A percentile compares a stretch with the other conserved stretches of the same genome.
phyloP scores from a whole-genome alignment of 2,329 filamentous ascomycete species.

The Calonectria pteridis region DNA sequence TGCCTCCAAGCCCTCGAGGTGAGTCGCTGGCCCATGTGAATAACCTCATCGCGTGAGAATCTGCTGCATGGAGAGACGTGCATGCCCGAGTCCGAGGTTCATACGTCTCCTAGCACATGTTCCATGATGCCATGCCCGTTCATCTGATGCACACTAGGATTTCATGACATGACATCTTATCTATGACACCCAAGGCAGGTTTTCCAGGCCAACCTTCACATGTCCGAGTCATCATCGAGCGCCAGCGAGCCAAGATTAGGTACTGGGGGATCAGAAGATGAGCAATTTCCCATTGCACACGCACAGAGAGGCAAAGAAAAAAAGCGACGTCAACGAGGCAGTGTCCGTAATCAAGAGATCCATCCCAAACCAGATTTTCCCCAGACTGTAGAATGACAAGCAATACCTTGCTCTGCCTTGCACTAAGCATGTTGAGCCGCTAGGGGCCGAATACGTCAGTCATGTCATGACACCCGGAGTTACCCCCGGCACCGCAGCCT shows the following conservation, averaged over 20 bases:
- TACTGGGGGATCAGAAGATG: neutral
- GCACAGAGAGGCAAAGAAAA: neutral
- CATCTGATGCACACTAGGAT: neutral
- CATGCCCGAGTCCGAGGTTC: slow-evolving; percentile 10
- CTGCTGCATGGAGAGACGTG: neutral
- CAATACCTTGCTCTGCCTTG: neutral
- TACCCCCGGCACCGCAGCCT: neutral
- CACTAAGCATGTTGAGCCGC: neutral
- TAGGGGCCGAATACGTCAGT: neutral
- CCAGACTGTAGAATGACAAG: neutral
- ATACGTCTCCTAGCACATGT: slow-evolving; percentile 7
- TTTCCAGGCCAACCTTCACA: slow-evolving; percentile 14
- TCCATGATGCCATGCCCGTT: slow-evolving; percentile 4
- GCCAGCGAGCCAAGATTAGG: neutral
- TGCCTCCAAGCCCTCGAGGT: neutral
- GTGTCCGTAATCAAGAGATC: neutral
- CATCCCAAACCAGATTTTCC: neutral
- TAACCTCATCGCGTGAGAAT: slow-evolving; percentile 39
- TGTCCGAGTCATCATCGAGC: neutral
- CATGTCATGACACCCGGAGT: slow-evolving; percentile 5
- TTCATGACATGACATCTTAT: slow-evolving; percentile 12
- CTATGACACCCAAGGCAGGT: slow-evolving; percentile 8
- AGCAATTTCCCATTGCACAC: neutral
- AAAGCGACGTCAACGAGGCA: neutral
- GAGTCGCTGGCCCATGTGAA: slow-evolving; percentile 36